Evolutionary conservation across 140 eudicot genomes (phyloP).

Genomic region (Eryngium alpinum): DNA sequence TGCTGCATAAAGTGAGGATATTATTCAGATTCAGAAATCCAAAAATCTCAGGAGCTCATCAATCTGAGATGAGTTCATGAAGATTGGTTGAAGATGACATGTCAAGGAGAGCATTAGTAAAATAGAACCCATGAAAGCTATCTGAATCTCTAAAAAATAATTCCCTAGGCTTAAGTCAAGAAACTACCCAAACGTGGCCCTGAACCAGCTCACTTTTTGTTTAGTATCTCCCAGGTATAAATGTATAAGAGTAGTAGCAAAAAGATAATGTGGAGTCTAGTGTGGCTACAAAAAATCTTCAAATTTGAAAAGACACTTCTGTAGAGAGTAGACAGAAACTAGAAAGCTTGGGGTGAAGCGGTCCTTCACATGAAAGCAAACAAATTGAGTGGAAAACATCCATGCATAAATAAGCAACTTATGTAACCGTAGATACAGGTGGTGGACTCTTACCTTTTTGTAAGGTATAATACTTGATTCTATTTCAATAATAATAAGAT

Average conservation of each 20-base stretch:
- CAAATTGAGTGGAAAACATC: not conserved
- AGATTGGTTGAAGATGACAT: not conserved
- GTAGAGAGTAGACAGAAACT: not conserved
- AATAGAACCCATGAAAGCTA: not conserved
- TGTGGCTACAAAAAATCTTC: too few species aligned
- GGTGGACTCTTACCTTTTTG: not conserved
- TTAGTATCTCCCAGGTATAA: not conserved
- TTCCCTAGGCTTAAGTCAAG: not conserved
- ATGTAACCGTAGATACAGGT: not conserved
- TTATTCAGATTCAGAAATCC: not conserved
- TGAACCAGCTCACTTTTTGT: not conserved
- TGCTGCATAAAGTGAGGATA: conserved; percentile 44
- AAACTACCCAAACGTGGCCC: not conserved
- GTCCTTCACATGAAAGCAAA: not conserved
- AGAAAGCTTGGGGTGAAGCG: not conserved
- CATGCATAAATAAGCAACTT: not conserved
- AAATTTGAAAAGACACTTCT: not conserved
- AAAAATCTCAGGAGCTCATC: not conserved
- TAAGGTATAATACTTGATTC: too few species aligned
- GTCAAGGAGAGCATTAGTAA: not conserved
- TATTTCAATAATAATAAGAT: too few species aligned
- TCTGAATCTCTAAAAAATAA: not conserved
- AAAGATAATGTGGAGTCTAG: not conserved
- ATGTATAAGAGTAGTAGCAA: not conserved
- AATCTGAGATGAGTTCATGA: not conserved